These are phyloP conservation scores for Paracamarosporium sp. DNA, from an alignment of 2,329 filamentous ascomycete species.

Conservation along the genomic window DNA sequence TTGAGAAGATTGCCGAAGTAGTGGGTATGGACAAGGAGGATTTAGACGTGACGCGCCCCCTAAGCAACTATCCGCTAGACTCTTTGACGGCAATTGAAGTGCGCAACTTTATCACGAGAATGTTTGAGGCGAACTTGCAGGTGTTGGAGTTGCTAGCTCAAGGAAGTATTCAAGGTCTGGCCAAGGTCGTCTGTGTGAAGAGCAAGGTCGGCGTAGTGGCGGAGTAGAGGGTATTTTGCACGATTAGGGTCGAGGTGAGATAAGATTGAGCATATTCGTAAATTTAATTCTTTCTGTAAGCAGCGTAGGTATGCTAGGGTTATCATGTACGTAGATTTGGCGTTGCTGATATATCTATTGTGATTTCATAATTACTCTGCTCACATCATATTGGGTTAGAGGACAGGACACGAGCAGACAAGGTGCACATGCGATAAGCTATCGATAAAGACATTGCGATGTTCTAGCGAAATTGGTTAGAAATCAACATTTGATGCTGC, in stretches of 20 bases:
- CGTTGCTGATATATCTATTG: not conserved
- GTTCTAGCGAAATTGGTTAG: too few species aligned
- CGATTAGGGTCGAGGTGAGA: not conserved
- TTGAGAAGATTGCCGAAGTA: slow-evolving; percentile 35
- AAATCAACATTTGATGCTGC: too few species aligned
- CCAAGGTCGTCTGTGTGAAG: slow-evolving; percentile 14
- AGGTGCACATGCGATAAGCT: too few species aligned
- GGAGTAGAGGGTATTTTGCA: not conserved
- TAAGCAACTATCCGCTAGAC: slow-evolving; percentile 35
- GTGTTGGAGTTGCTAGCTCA: slow-evolving; percentile 63
- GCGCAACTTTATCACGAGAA: slow-evolving; percentile 38
- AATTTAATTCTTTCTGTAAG: not conserved
- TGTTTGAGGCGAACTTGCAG: slow-evolving; percentile 59
- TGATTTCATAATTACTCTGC: too few species aligned
- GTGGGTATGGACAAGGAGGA: slow-evolving; percentile 32
- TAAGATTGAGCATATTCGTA: too few species aligned
- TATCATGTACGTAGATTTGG: not conserved
- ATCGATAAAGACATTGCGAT: too few species aligned
- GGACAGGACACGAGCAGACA: too few species aligned
- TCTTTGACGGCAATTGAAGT: slow-evolving; percentile 40
- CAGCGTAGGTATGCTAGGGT: not conserved
- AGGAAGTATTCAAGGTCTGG: slow-evolving; percentile 36
- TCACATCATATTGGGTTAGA: too few species aligned
- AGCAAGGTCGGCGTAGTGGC: slow-evolving; percentile 11
- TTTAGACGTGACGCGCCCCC: slow-evolving; percentile 26